These are phyloP conservation scores for Scheffersomyces parashehatae DNA, from an alignment of 1,139 yeast species.

Conservation along the genomic window DNA sequence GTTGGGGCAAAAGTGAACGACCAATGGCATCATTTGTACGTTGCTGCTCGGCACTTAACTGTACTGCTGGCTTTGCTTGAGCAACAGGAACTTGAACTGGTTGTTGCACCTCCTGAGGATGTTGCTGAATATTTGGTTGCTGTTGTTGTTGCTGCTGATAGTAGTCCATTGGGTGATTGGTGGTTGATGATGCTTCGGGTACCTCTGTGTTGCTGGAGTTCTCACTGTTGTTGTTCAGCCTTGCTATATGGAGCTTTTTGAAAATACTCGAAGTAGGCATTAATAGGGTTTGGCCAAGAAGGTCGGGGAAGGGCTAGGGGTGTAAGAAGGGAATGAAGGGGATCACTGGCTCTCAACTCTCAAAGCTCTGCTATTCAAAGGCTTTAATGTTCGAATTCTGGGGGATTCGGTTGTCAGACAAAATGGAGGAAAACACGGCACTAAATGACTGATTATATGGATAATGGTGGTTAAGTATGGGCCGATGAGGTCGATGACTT, in stretches of 20 bases:
- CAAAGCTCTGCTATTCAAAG: too few relatives aligned
- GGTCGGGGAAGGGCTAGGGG: neutral
- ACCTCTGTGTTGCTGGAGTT: conserved; percentile 11
- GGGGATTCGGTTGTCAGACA: too few relatives aligned
- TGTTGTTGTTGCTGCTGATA: conserved; percentile 6
- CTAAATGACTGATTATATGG: too few relatives aligned
- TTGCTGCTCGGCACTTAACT: conserved; percentile 7
- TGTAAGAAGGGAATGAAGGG: too few relatives aligned
- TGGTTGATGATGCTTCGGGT: conserved; percentile 2
- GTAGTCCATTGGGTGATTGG: conserved; percentile 1
- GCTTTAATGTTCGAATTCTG: too few relatives aligned
- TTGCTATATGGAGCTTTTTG: conserved; percentile 25
- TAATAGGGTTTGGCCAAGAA: conserved; percentile 2
- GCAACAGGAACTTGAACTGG: conserved; percentile 1
- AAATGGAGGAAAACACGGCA: too few relatives aligned
- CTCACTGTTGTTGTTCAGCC: conserved; percentile 12
- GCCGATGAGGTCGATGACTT: too few relatives aligned
- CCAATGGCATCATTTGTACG: conserved; percentile 19
- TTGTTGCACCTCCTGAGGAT: conserved; percentile 7
- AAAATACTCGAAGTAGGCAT: conserved; percentile 24
- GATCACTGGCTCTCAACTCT: too few relatives aligned
- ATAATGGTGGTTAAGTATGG: too few relatives aligned
- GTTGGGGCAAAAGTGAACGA: conserved; percentile 24
- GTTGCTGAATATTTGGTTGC: conserved; percentile 6
- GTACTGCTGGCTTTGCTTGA: conserved; percentile 1